Conservation (phyloP, 257 asterid species). For the Gentiana dahurica region DNA sequence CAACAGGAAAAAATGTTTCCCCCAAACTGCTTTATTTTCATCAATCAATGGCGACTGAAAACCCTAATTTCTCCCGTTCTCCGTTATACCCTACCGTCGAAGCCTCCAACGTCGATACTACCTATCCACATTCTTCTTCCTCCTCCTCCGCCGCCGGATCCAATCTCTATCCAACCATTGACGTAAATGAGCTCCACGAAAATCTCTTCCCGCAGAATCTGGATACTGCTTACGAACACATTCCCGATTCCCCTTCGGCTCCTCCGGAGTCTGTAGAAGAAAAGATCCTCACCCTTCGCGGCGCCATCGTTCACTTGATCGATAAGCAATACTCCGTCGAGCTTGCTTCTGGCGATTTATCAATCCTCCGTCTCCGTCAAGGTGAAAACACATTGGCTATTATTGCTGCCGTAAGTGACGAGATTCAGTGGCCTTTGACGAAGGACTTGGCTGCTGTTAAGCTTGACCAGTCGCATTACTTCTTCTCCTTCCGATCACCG, state of each 20-base stretch:
- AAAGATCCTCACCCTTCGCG: conserved; percentile 44
- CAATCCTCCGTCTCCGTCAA: conserved; percentile 44
- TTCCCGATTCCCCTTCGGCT: conserved; percentile 37
- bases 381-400: conserved; percentile 51
- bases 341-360: conserved; percentile 82
- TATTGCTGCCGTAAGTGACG: conserved; percentile 56
- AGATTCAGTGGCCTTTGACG: conserved; percentile 77
- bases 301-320: conserved; percentile 76
- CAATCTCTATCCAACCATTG: conserved; percentile 41
- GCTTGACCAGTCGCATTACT: conserved; percentile 74
- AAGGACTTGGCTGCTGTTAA: conserved; percentile 73
- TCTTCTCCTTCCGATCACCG: conserved; percentile 61
- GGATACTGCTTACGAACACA: conserved; percentile 5
- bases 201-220: conserved; percentile 34
- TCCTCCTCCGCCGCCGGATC: conserved; percentile 31
- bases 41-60: conserved; percentile 44
- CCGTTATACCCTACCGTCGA: conserved; percentile 53
- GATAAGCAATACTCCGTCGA: conserved; percentile 80
- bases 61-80: conserved; percentile 26
- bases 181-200: conserved; percentile 30
- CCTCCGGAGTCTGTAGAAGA: conserved; percentile 53
- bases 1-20: neutral
- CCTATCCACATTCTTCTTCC: conserved; percentile 21
- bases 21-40: neutral
- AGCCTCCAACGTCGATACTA: conserved; percentile 23